These are phyloP conservation scores for Sicyos baderoa DNA, from an alignment of 306 rosid genomes.

Conservation along the genomic window DNA sequence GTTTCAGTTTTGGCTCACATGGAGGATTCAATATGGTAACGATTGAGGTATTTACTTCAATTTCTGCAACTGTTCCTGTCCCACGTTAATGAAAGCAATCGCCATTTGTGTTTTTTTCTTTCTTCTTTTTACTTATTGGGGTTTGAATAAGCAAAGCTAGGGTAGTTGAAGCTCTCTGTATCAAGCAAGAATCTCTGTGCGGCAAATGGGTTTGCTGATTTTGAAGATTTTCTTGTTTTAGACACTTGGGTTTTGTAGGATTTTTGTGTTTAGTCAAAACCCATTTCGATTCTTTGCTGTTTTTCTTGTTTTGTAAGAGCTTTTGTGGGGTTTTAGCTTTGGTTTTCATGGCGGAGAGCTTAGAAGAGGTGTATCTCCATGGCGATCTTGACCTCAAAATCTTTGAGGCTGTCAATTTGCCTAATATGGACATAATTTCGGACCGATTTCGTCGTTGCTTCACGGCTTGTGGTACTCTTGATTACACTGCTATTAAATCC, in stretches of 20 bases:
- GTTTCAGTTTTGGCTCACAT: neutral
- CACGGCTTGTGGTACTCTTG: constrained; percentile 62
- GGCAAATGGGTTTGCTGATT: neutral
- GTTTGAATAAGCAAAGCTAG: neutral
- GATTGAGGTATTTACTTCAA: neutral
- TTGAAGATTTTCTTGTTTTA: neutral
- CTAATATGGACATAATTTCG: constrained; percentile 78
- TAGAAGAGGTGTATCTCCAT: constrained; percentile 43
- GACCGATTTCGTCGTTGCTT: constrained; percentile 71
- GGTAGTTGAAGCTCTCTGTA: neutral
- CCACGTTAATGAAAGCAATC: constrained; percentile 10
- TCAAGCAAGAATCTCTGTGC: neutral
- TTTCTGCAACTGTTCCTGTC: constrained; percentile 11
- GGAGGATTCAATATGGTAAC: neutral
- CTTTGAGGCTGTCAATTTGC: constrained; percentile 47
- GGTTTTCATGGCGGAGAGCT: constrained; percentile 42
- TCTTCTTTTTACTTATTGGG: neutral
- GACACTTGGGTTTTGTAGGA: neutral
- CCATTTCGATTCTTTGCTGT: constrained; percentile 2
- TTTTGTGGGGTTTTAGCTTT: neutral
- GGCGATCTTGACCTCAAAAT: constrained; percentile 76
- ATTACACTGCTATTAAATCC: constrained; percentile 24
- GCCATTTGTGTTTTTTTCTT: neutral
- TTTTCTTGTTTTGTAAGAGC: neutral
- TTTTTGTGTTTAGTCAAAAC: neutral